A percentile compares a stretch with the other conserved stretches of the same genome.
Conservation (phyloP, 768 basidiomycete species). For the Serendipita sp. region DNA sequence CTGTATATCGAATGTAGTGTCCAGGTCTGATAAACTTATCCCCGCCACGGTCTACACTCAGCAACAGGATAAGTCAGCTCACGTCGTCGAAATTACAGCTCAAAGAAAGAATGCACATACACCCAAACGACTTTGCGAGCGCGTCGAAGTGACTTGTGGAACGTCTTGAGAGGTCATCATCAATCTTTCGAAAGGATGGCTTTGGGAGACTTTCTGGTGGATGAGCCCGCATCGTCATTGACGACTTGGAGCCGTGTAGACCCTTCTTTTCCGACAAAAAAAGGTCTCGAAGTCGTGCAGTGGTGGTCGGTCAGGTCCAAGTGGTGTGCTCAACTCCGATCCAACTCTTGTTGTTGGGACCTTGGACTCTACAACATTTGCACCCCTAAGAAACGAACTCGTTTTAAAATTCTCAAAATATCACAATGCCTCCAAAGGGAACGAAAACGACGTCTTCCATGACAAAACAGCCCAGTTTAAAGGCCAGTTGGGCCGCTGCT, state of each 20-base stretch:
- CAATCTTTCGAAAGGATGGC: slow-evolving; percentile 26
- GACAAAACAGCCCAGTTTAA: slow-evolving; percentile 1
- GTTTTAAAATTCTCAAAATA: neutral
- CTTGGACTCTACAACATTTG: neutral
- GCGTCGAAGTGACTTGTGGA: slow-evolving; percentile 47
- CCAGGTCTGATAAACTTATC: slow-evolving; percentile 61
- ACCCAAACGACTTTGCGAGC: slow-evolving; percentile 54
- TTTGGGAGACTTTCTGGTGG: neutral
- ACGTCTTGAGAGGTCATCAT: slow-evolving; percentile 44
- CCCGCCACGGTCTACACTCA: slow-evolving; percentile 39
- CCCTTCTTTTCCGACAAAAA: too few species aligned
- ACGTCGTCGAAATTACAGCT: neutral
- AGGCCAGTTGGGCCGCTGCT: neutral
- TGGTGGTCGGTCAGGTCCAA: neutral
- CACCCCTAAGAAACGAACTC: neutral
- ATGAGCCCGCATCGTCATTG: neutral
- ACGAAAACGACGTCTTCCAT: neutral
- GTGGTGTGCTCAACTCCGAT: neutral
- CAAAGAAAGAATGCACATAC: slow-evolving; percentile 26
- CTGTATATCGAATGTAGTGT: slow-evolving; percentile 82
- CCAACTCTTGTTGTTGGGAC: too few species aligned
- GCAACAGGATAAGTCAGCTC: slow-evolving; percentile 14
- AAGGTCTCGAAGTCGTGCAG: neutral
- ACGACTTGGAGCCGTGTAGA: too few species aligned
- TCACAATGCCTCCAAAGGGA: neutral